Evolutionary conservation across 352 stramenopile genomes (phyloP), one percentile per base, ranked within the genome.

Genomic region (Phytophthora fragariaefolia): DNA sequence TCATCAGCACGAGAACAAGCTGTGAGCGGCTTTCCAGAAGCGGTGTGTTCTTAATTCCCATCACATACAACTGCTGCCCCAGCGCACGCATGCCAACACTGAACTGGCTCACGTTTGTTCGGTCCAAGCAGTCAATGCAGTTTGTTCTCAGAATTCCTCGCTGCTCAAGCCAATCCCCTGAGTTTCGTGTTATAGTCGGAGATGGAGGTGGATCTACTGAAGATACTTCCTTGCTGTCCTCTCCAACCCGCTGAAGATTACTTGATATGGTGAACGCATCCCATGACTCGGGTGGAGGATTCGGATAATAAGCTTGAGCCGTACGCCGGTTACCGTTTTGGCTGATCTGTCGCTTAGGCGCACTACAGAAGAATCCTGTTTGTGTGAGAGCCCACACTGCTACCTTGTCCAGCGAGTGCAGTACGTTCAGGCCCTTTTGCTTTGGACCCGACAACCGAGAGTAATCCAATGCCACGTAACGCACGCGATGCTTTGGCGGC

Each of bases 131-230:
- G 77, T 99, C 98, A 54, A 99, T 99, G 67, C 98, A 99, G 77
- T 99, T 99, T 0, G 97, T 99, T 28, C 98, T 89, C 9, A 99
- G 77, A 28, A 99, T 95, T 2, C 98, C 98, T 47, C 91, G 87
- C 73, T 99, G 98, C 66, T 99, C 96, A 34, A 98, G 68, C 96
- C 93, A 89, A 63, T 95, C 85, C 26, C 91, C 92, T 2, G 86
- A 93, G 22, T 94, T 88, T 63, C 74, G 81, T 13, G 83, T 80
- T 58, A 95, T 93, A 4, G 86, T 91, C 8, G 84, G 84, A 36
- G 83, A 91, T 28, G 73, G 71, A 30, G 74, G 71, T 30, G 63
- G 54, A 2, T 77, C 58, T 3, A 18, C n/a, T 13, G 26, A 13
- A 40, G 30, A 20, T 24, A 47, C 27, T 50, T 71, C 63, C 18